Percentiles rank a stretch among this genome's conserved stretches.
Conservation (phyloP, 352 stramenopile genomes). For the Pythium volutum region DNA sequence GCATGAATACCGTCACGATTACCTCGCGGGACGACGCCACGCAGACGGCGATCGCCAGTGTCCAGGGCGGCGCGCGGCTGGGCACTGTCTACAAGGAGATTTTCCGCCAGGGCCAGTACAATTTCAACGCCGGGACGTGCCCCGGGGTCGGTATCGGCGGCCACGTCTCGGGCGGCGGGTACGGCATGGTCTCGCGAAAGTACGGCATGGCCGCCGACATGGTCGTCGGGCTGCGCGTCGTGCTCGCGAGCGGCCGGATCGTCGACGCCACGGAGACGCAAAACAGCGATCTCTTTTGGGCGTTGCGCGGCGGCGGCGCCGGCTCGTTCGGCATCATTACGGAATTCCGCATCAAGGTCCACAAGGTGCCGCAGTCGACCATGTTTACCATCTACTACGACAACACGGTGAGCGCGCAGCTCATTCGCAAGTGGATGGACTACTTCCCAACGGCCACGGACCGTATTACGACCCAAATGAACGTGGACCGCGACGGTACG, state of each 20-base stretch:
- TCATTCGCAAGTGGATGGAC: constrained; percentile 49
- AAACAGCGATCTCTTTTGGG: constrained; percentile 49
- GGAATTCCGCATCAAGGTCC: constrained; percentile 45
- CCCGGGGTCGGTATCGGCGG: constrained; percentile 50
- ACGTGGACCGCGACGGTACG: constrained; percentile 30
- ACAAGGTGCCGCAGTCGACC: constrained; percentile 38
- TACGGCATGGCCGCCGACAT: constrained; percentile 50
- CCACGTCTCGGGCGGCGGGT: constrained; percentile 51
- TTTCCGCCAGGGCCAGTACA: constrained; percentile 41
- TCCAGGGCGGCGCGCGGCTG: constrained; percentile 40
- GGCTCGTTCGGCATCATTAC: constrained; percentile 56
- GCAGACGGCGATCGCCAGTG: constrained; percentile 34
- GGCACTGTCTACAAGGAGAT: constrained; percentile 48
- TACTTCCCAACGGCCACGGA: constrained; percentile 44
- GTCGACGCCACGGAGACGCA: constrained; percentile 38
- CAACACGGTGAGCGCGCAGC: constrained; percentile 28
- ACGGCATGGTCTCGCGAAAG: constrained; percentile 44
- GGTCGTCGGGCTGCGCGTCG: constrained; percentile 42
- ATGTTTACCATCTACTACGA: constrained; percentile 48
- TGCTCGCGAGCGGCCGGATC: constrained; percentile 38
- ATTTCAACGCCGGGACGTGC: constrained; percentile 54
- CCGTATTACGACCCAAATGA: constrained; percentile 53
- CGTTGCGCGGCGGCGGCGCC: constrained; percentile 42
- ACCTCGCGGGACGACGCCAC: constrained; percentile 25
- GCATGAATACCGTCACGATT: constrained; percentile 44